Evolutionary conservation across 1,284 basidiomycete species (phyloP).

Genomic region (Trametes versicolor): DNA sequence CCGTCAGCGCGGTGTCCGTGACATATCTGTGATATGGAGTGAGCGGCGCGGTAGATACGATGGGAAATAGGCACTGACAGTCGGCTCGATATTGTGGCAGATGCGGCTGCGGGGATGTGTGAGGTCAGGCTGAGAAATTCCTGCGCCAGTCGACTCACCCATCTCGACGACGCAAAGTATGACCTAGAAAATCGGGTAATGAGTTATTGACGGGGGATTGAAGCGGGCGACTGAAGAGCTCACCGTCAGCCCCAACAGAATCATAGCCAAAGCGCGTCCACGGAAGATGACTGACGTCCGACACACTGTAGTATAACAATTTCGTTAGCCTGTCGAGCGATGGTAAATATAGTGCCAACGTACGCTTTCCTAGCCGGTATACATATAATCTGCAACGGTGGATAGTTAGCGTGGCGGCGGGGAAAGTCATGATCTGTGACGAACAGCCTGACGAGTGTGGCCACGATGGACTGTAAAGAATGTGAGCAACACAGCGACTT

Average conservation of each 20-base stretch:
- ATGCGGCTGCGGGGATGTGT: not conserved
- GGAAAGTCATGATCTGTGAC: not conserved
- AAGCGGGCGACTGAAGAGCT: not conserved
- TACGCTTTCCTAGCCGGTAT: constrained; percentile 6
- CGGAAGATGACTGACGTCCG: constrained; percentile 1
- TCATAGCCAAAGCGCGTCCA: not conserved
- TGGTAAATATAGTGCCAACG: not conserved
- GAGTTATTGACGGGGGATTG: no score
- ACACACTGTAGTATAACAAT: not conserved
- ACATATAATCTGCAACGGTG: constrained; percentile 4
- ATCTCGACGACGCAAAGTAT: not conserved
- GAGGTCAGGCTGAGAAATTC: not conserved
- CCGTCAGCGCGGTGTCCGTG: not conserved
- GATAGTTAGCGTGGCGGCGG: not conserved
- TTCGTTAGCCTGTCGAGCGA: not conserved
- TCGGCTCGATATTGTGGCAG: not conserved
- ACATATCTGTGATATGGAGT: not conserved
- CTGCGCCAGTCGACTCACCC: not conserved
- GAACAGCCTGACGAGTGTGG: constrained; percentile 1
- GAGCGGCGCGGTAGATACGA: not conserved
- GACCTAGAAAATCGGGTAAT: not conserved
- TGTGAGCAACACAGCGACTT: not conserved
- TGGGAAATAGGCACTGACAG: not conserved
- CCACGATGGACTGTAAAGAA: not conserved
- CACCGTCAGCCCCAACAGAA: not conserved